These are phyloP conservation scores for Plasmodium gonderi DNA, from an alignment of 169 alveolate species.

Conservation along the genomic window DNA sequence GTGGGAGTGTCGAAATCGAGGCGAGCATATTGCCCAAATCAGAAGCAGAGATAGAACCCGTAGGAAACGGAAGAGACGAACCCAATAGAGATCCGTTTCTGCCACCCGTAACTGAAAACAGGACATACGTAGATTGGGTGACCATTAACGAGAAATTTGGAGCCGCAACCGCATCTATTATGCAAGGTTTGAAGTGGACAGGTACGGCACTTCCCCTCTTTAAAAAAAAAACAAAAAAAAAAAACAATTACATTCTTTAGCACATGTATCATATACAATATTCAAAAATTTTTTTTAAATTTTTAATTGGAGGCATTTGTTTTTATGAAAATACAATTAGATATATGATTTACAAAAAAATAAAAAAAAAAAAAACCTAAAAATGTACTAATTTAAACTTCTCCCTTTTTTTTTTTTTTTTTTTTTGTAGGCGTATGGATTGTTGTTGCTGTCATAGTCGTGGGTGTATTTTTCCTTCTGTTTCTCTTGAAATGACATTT, in stretches of 20 bases:
- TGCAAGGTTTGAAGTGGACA: constrained; percentile 84
- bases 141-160: constrained; percentile 88
- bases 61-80: constrained; percentile 93
- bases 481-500: constrained; percentile 49
- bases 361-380: neutral
- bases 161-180: constrained; percentile 85
- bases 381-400: neutral
- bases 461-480: constrained; percentile 51
- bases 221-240: neutral
- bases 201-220: constrained; percentile 32
- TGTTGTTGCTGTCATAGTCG: constrained; percentile 38
- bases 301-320: no score
- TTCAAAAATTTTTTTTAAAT: no score
- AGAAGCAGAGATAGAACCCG: constrained; percentile 90
- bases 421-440: constrained; percentile 60
- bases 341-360: neutral
- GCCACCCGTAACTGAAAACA: constrained; percentile 89
- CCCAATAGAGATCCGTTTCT: constrained; percentile 92
- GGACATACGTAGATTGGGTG: constrained; percentile 92
- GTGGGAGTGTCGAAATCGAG: constrained; percentile 91
- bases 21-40: constrained; percentile 85
- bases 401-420: neutral
- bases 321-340: neutral
- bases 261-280: no score
- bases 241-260: no score